Evolutionary conservation across 345 rosid species (phyloP), one percentile per base, ranked within the genome.

Genomic region (Aquilaria yunnanensis): DNA sequence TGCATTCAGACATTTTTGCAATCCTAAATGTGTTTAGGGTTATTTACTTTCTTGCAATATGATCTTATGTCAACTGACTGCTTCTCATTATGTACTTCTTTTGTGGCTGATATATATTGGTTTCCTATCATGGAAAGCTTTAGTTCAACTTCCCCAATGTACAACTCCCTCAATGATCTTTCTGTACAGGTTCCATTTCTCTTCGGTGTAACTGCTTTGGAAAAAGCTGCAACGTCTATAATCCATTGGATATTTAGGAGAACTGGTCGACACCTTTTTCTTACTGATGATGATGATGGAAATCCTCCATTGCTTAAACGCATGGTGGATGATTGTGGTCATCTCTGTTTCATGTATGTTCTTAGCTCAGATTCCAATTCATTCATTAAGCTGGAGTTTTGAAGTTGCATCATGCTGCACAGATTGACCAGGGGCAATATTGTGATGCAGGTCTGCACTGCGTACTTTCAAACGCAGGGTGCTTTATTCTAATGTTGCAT

Each of bases 251-350:
- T 91, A 69, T 91, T 91, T 70, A 88, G 74, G 78, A 88, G 83
- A 83, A 86, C 97, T 0, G 97, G 97, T 49, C 85, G 77, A 1
- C 97, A 91, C 71, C 97, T 91, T 74, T 91, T 91, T 77, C 83
- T 91, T 57, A 86, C 59, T 58, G 97, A 91, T 73, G 77, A 75
- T 54, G 96, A 86, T 63, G 84, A 82, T 66, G 96, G 85, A 54
- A 80, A 81, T 56, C 87, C 88, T 69, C 92, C 97, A 64, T 74
- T 91, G 72, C 87, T 91, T 64, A 72, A 76, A 70, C 81, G 87
- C 70, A 76, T 91, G 94, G 61, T 80, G 67, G 85, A 83, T 76
- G 97, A 91, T 74, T 32, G 57, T 6, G 77, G 45, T 29, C 88
- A 81, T 61, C 73, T 61, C 67, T 72, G 66, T 66, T 91, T 88